A percentile compares a stretch with the other conserved stretches of the same genome.
These are phyloP conservation scores for Calocybe cyanea DNA, from an alignment of 768 basidiomycete species.

Conservation along the genomic window DNA sequence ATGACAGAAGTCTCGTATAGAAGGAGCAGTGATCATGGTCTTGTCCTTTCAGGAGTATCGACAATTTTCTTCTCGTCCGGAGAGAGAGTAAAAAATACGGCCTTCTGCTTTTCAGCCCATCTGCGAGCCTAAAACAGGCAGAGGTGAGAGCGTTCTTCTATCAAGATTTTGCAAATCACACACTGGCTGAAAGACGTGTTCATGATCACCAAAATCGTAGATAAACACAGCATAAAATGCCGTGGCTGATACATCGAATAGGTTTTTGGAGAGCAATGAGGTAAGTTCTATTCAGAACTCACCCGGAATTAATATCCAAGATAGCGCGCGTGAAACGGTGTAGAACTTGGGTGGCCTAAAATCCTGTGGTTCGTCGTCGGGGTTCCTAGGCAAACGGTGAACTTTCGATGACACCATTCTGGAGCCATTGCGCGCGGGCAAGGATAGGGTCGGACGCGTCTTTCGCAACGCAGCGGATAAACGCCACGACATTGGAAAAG, in stretches of 20 bases:
- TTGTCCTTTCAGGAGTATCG: no score
- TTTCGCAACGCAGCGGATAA: constrained; percentile 4
- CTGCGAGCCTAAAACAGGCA: constrained; percentile 42
- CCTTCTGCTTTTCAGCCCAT: constrained; percentile 49
- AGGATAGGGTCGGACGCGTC: background rate
- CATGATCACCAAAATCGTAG: constrained; percentile 65
- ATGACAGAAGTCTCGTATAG: no score
- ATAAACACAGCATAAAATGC: constrained; percentile 56
- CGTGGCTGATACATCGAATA: constrained; percentile 34
- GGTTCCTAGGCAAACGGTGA: constrained; percentile 8
- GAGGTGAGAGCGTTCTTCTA: background rate
- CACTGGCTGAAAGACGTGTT: constrained; percentile 72
- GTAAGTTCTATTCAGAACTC: constrained; percentile 13
- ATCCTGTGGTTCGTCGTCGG: constrained; percentile 30
- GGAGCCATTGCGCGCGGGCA: background rate
- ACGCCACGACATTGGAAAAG: constrained; percentile 3
- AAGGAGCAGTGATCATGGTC: no score
- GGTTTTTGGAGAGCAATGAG: background rate
- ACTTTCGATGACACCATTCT: constrained; percentile 16
- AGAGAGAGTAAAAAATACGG: constrained; percentile 54
- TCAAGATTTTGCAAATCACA: constrained; percentile 10
- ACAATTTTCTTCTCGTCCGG: constrained; percentile 53
- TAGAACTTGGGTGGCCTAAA: constrained; percentile 64
- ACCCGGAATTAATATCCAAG: constrained; percentile 57
- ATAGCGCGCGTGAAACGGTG: constrained; percentile 44